These are phyloP conservation scores for Paecilomyces variotii DNA, from an alignment of 2,329 filamentous ascomycete genomes.

Conservation along the genomic window DNA sequence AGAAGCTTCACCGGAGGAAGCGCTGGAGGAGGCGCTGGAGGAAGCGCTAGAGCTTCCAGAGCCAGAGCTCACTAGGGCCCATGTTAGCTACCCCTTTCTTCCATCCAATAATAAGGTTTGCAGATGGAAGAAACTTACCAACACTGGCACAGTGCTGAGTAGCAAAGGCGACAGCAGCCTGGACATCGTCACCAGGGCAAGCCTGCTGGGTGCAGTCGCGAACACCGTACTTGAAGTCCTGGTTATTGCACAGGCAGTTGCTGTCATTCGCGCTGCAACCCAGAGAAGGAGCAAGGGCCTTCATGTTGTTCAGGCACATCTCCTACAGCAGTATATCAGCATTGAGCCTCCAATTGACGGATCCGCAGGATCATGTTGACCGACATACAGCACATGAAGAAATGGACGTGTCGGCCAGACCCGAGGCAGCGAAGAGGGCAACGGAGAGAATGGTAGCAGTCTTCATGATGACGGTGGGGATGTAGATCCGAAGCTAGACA, in stretches of 20 bases:
- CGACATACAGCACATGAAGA: slow-evolving; percentile 1
- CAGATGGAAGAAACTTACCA: slow-evolving; percentile 1
- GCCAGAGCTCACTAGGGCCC: not conserved
- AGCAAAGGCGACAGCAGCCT: slow-evolving; percentile 24
- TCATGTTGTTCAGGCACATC: slow-evolving; percentile 40
- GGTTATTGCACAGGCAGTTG: slow-evolving; percentile 32
- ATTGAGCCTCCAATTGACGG: not conserved
- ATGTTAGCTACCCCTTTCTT: not conserved
- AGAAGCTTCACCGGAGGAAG: slow-evolving; percentile 1
- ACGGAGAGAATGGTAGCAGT: not conserved
- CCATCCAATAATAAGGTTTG: not conserved
- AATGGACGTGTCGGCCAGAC: not conserved
- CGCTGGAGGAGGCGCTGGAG: slow-evolving; percentile 5
- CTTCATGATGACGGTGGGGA: slow-evolving; percentile 1
- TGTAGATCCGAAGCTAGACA: not conserved
- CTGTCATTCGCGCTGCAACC: slow-evolving; percentile 31
- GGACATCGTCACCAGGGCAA: slow-evolving; percentile 32
- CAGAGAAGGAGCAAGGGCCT: slow-evolving; percentile 28
- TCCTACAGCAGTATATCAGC: slow-evolving; percentile 23
- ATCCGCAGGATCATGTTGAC: not conserved
- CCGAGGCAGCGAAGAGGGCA: slow-evolving; percentile 1
- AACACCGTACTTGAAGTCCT: slow-evolving; percentile 37
- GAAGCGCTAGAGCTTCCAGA: not conserved
- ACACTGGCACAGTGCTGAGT: slow-evolving; percentile 27
- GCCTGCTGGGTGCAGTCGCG: slow-evolving; percentile 39